Base-by-base conservation (phyloP, 768 basidiomycete species). In the Megacollybia marginata region DNA sequence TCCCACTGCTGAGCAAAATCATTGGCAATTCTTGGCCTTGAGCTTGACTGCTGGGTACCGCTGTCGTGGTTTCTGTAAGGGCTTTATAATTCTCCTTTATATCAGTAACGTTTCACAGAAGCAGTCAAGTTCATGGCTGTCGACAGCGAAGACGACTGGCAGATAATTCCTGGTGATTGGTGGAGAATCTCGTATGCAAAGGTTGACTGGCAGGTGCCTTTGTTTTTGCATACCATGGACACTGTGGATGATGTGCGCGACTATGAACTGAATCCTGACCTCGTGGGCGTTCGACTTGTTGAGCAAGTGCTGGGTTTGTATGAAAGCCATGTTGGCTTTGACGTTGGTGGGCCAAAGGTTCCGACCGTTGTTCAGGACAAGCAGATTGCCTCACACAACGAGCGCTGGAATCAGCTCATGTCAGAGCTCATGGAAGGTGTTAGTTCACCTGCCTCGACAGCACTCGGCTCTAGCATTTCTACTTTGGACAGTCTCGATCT, bases 361-460 rank as follows among this genome's bases (percentile, higher is more conserved):
- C 35, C 47, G 42, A 19, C 51, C 23, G 34, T 51, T 23, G 32
- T 40, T 19, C 53, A 54, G n/a, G 54, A 73, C 46, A 60, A 65
- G 10, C 65, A 65, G 15, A 49, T 73, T 33, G 51, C 57, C 36
- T 54, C 57, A 6, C 65, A 58, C 44, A 71, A 64, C 56, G 59
- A 70, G 52, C 62, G 55, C 33, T 81, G 77, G 78, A 59, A 69
- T 16, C 61, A 67, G 19, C 59, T 70, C 34, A 63, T 73, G 38
- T 66, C 68, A 52, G 69, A 66, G 54, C 61, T 79, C 49, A 62
- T 72, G 32, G 68, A 67, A 4, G 65, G 65, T 6, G 32, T n/a
- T 33, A 13, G 23, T 18, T 16, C 44, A 13, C 12, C 44, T 15
- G 23, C 15, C 11, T 44, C 44, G 2, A 13, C 44, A 4, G 46